Percentiles rank a stretch among this genome's conserved stretches.
Conservation (phyloP, 208 protist species). For the Giardia duodenalis region DNA sequence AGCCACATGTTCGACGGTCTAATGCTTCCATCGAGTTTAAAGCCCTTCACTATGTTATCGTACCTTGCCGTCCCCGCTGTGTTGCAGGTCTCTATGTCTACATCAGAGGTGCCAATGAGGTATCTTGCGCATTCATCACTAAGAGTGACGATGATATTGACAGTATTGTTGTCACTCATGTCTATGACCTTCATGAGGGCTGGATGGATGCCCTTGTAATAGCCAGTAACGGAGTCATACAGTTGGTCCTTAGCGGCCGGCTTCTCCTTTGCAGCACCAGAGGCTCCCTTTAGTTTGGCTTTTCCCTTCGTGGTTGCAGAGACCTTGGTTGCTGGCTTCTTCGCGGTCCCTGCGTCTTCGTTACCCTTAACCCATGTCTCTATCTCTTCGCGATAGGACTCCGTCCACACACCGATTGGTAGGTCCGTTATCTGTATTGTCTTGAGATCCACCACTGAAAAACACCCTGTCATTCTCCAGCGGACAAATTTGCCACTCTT, state of each 20-base stretch:
- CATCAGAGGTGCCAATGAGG: slow-evolving; percentile 30
- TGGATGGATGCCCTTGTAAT: background rate
- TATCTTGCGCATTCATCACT: slow-evolving; percentile 39
- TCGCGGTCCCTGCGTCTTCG: background rate
- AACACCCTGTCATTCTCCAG: slow-evolving; percentile 40
- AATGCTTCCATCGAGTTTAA: slow-evolving; percentile 69
- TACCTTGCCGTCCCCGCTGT: background rate
- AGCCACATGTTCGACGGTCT: slow-evolving; percentile 84
- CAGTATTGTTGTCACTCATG: slow-evolving; percentile 81
- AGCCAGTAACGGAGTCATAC: background rate
- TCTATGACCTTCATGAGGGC: slow-evolving; percentile 76
- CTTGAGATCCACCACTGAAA: slow-evolving; percentile 50
- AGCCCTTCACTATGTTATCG: slow-evolving; percentile 58
- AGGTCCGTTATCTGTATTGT: slow-evolving; percentile 83
- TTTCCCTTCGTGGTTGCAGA: background rate
- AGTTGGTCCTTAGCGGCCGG: too few species aligned
- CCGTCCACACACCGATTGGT: slow-evolving; percentile 74
- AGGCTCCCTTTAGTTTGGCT: background rate
- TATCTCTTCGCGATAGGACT: slow-evolving; percentile 56
- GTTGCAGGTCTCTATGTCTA: slow-evolving; percentile 12
- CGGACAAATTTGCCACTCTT: slow-evolving; percentile 59
- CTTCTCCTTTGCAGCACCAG: background rate
- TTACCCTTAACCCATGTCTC: slow-evolving; percentile 33
- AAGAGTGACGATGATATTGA: slow-evolving; percentile 67
- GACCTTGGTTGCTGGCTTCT: background rate